phyloP scores from a whole-genome alignment of 306 rosid species.

The Cucumis melo region DNA sequence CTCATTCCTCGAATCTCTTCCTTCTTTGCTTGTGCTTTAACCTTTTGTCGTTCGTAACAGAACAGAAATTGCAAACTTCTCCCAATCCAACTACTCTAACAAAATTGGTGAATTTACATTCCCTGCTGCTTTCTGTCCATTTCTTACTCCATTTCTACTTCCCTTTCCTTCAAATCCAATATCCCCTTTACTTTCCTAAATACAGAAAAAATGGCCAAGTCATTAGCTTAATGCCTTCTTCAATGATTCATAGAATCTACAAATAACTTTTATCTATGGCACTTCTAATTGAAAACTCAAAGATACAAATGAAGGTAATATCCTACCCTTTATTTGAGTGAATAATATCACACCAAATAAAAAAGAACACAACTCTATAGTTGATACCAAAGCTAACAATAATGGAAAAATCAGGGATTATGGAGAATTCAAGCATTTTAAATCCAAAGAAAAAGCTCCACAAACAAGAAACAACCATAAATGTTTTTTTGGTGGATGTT shows the following conservation, averaged over 20 bases:
- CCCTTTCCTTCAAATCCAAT: neutral
- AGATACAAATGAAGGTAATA: neutral
- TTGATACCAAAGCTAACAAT: neutral
- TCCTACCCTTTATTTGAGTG: neutral
- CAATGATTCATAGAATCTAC: neutral
- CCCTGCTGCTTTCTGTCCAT: neutral
- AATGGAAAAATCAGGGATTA: too few relatives aligned
- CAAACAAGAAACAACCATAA: neutral
- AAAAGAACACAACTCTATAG: neutral
- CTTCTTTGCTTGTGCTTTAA: neutral
- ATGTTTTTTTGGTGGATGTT: neutral
- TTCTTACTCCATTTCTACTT: neutral
- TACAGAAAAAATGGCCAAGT: neutral
- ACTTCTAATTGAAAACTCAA: neutral
- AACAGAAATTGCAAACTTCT: neutral
- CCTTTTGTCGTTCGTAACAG: neutral
- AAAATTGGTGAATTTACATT: slow-evolving; percentile 3
- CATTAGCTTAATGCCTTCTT: neutral
- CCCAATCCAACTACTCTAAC: slow-evolving; percentile 1
- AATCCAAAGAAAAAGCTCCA: neutral
- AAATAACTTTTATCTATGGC: neutral
- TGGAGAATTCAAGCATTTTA: neutral
- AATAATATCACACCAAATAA: neutral
- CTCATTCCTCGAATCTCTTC: neutral
- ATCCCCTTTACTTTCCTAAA: neutral